phyloP scores from a whole-genome alignment of 2,329 filamentous ascomycete genomes.

The Penicillium sp. region DNA sequence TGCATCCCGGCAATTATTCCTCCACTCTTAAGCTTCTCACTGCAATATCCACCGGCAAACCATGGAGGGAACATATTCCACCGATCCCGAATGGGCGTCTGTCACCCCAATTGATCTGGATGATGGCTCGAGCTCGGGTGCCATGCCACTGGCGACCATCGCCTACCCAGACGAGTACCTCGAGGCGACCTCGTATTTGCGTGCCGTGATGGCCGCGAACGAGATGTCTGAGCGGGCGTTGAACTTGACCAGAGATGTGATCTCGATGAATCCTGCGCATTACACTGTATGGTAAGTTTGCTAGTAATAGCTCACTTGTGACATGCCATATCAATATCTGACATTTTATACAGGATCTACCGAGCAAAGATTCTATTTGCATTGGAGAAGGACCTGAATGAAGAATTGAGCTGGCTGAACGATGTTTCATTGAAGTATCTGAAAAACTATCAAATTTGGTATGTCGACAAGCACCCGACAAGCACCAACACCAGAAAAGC shows the following conservation, averaged over 20 bases:
- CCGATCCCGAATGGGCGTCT: constrained; percentile 79
- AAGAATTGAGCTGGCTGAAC: constrained; percentile 86
- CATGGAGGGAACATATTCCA: constrained; percentile 52
- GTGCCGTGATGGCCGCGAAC: constrained; percentile 85
- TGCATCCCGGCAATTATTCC: constrained; percentile 1
- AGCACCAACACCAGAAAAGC: background rate
- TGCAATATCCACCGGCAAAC: constrained; percentile 7
- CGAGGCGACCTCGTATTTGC: constrained; percentile 89
- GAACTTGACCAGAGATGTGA: constrained; percentile 82
- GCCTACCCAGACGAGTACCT: constrained; percentile 86
- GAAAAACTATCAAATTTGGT: constrained; percentile 99
- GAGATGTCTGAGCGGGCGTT: constrained; percentile 79
- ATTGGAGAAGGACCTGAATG: constrained; percentile 62
- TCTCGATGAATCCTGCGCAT: constrained; percentile 90
- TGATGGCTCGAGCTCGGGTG: constrained; percentile 61
- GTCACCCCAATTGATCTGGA: constrained; percentile 78
- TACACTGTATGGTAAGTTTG: constrained; percentile 83
- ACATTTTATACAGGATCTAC: constrained; percentile 63
- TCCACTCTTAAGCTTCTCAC: background rate
- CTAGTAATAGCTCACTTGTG: background rate
- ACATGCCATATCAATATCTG: constrained; percentile 8
- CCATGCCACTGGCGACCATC: constrained; percentile 79
- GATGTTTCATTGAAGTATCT: constrained; percentile 75
- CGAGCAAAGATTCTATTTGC: constrained; percentile 74
- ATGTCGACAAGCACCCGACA: constrained; percentile 8